Evolutionary conservation across 768 basidiomycete species (phyloP), one percentile per base, ranked within the genome.

Genomic region (Sistotremastrum suecicum): DNA sequence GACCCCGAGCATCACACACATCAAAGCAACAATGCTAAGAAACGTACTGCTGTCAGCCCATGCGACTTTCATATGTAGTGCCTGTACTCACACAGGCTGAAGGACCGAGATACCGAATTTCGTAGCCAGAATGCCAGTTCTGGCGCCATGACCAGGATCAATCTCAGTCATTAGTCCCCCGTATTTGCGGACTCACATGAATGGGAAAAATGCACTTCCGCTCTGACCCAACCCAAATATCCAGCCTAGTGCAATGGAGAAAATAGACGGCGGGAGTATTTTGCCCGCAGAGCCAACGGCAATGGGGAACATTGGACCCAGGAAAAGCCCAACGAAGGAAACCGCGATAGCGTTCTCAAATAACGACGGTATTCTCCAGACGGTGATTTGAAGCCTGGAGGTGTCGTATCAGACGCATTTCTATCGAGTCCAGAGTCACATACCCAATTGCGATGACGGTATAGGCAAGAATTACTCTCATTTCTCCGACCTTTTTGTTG

Each of bases 161-260:
- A 20, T 20, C 20, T 20, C 9, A 35, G 35, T 8, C 7, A 8
- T 40, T 48, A 1, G 54, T 53, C 12, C 20, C 20, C 20, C 20
- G 20, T 20, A 20, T 20, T 20, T 20, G 20, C 20, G 20, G 20
- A 20, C 20, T 20, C 20, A 20, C 20, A 84, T 68, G 53, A 87
- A 84, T 0, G 85, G 83, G 4, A 86, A 55, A 5, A 81, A 50
- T 0, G 83, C 83, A 37, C 76, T 76, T n/a, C 84, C 84, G 2
- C 80, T 75, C 55, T 80, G 78, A 0, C 84, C 83, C 36, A 60
- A 49, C 10, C 63, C 62, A 2, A 59, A 56, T 38, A 66, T 66
- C 60, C 61, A 63, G 11, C 63, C 69, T 36, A 70, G 66, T n/a
- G 63, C 58, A 37, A 74, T 75, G 0, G 69, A 70, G 29, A 86